Evolutionary conservation across 805 yeast species (phyloP).

Genomic region (Candida sonorensis): DNA sequence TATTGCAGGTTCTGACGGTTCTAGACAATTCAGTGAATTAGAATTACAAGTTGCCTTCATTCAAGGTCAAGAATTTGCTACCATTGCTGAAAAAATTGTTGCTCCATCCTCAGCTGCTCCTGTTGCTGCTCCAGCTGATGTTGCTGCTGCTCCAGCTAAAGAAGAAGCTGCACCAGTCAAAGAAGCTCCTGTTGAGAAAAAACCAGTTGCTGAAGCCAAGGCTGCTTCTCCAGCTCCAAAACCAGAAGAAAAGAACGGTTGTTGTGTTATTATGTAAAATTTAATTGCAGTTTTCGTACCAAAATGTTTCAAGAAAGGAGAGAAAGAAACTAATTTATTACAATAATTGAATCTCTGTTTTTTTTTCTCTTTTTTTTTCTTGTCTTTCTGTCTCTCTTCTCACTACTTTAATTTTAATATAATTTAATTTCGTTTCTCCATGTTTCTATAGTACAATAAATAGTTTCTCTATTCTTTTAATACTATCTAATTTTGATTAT

Average conservation of each 20-base stretch:
- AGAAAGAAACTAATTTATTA: background rate
- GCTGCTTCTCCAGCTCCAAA: conserved; percentile 8
- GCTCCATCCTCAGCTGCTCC: conserved; percentile 7
- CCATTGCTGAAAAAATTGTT: conserved; percentile 29
- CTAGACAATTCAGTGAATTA: conserved; percentile 55
- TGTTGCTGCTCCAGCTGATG: conserved; percentile 5
- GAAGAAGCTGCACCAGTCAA: conserved; percentile 2
- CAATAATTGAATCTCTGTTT: too few relatives aligned
- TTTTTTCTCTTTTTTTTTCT: too few relatives aligned
- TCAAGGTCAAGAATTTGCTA: conserved; percentile 64
- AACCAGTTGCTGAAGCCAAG: conserved; percentile 5
- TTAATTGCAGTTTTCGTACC: too few relatives aligned
- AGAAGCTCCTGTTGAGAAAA: conserved; percentile 5
- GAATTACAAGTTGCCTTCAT: conserved; percentile 57
- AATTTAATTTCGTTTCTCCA: conserved; percentile 1
- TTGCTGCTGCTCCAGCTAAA: conserved; percentile 5
- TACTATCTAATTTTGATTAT: too few relatives aligned
- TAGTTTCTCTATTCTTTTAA: too few relatives aligned
- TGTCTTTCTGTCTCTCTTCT: conserved; percentile 1
- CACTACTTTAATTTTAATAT: conserved; percentile 5
- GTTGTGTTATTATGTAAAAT: conserved; percentile 28
- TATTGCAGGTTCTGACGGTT: conserved; percentile 70
- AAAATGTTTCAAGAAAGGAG: background rate
- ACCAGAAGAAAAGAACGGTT: conserved; percentile 18
- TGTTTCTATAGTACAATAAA: too few relatives aligned